Base-by-base conservation (phyloP, 345 rosid genomes). In the Hibiscus tridactylites region DNA sequence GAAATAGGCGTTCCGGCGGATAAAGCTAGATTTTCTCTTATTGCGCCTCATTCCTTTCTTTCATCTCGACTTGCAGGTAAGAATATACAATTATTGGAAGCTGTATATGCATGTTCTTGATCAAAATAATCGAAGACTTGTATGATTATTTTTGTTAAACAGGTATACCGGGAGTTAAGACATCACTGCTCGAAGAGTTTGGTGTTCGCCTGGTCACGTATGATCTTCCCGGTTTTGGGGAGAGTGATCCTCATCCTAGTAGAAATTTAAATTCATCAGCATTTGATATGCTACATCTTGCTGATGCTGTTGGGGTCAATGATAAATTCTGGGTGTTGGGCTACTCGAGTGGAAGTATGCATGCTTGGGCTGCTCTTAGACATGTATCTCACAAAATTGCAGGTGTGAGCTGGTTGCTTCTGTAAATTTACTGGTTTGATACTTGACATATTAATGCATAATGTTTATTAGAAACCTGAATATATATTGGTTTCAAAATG, bases 181-280 rank as follows among this genome's bases (percentile, higher is more conserved):
- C 82, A 70, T 80, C 97, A 46, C 73, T 88, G 77, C 88, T 94
- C 3, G 85, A 85, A 75, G 91, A 94, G 73, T 94, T 85, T 73
- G 96, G 98, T 53, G 82, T 91, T 66, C 90, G 90, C 52, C 81
- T 90, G 80, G 78, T 94, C 69, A 86, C 96, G 12, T 94, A 88
- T 80, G 98, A 94, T 77, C 95, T 90, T 79, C 98, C 98, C 70
- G 97, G 98, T 61, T 91, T 94, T 82, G 98, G 98, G 68, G 98
- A 94, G 82, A 94, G 98, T 75, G 98, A 91, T 85, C 91, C 96
- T 77, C 91, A 86, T 82, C 84, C 88, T 47, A 66, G 65, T 76
- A 81, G 98, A 76, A 85, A 86, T 77, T 92, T 91, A 52, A 94
- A 89, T 65, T 87, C 98, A 44, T 94, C 96, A 44, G 96, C 97